Percentiles rank a stretch among this genome's conserved stretches.
These are phyloP conservation scores for Stemphylium vesicarium DNA, from an alignment of 2,329 filamentous ascomycete genomes.

Conservation along the genomic window DNA sequence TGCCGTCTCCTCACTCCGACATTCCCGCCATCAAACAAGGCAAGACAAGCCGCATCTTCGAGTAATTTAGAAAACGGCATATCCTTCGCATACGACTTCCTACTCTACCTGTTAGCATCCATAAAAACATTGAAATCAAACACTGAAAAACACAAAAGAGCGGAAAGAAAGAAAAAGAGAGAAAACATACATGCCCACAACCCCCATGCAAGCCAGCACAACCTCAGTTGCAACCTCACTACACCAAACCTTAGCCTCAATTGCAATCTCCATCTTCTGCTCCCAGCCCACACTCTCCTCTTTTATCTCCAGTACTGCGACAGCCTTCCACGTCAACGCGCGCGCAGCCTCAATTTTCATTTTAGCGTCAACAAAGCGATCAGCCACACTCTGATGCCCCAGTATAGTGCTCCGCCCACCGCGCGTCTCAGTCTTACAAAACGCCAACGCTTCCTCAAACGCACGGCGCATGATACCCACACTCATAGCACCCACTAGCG, in stretches of 20 bases:
- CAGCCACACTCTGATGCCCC: slow-evolving; percentile 58
- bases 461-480: slow-evolving; percentile 61
- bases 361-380: slow-evolving; percentile 61
- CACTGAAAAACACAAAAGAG: slow-evolving; percentile 5
- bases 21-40: slow-evolving; percentile 71
- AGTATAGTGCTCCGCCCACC: slow-evolving; percentile 56
- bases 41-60: slow-evolving; percentile 89
- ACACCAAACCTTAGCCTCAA: slow-evolving; percentile 60
- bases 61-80: slow-evolving; percentile 66
- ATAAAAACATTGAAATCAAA: background rate
- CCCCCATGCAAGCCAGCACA: slow-evolving; percentile 58
- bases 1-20: slow-evolving; percentile 59
- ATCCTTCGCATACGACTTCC: slow-evolving; percentile 50
- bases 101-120: slow-evolving; percentile 3
- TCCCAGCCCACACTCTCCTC: slow-evolving; percentile 47
- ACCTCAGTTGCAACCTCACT: slow-evolving; percentile 58
- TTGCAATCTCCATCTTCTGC: slow-evolving; percentile 53
- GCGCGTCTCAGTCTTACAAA: slow-evolving; percentile 56
- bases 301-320: slow-evolving; percentile 52
- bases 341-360: slow-evolving; percentile 59
- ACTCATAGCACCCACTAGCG: slow-evolving; percentile 62
- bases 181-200: slow-evolving; percentile 58
- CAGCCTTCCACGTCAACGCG: slow-evolving; percentile 60
- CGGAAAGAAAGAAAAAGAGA: slow-evolving; percentile 15
- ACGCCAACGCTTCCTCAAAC: slow-evolving; percentile 60